Base-by-base conservation (phyloP, 2,329 filamentous ascomycete species). In the Parastagonospora nodorum region DNA sequence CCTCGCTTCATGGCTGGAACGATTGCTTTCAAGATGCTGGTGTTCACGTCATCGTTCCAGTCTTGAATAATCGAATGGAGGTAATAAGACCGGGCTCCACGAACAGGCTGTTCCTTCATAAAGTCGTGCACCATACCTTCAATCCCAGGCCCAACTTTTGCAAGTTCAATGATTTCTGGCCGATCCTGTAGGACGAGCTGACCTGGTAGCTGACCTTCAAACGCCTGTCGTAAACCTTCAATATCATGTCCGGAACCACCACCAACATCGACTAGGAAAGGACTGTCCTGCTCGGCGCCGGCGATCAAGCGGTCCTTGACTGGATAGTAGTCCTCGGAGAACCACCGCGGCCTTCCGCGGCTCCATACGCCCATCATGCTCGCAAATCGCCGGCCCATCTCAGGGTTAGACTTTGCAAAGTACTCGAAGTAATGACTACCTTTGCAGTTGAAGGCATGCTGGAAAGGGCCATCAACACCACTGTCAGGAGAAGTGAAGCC, bases 81-180 rank as follows among this genome's bases (percentile, higher is more conserved):
- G 41, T 57, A 68, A 35, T 70, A 70, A 3, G 61, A 61, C 10
- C 66, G 57, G 2, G 64, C 64, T 15, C 55, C 73, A 61, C 74
- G 71, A 0, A 76, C 55, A 64, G 64, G 61, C 39, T 68, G 63
- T 31, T 63, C 53, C 2, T 57, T 63, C 38, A 66, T 27, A 39
- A 67, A 76, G 44, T 77, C 72, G 32, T 77, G 72, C 1, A 58
- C 44, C 63, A 71, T 71, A 2, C 19, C 45, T 38, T 71, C 63
- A 5, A 72, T 61, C 0, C 61, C 46, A 8, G 57, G 42, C 14
- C 73, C 41, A 0, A 61, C 30, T 6, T 57, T 45, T 9, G 71
- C 65, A 6, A 63, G 33, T 30, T 51, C 38, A 5, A 69, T 47
- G 2, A 68, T 58, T 47, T 64, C 60, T 1, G 60, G 60, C 0